Evolutionary conservation across 2,329 filamentous ascomycete species (phyloP), one percentile per base, ranked within the genome.

Genomic region (Helminthosporium solani): DNA sequence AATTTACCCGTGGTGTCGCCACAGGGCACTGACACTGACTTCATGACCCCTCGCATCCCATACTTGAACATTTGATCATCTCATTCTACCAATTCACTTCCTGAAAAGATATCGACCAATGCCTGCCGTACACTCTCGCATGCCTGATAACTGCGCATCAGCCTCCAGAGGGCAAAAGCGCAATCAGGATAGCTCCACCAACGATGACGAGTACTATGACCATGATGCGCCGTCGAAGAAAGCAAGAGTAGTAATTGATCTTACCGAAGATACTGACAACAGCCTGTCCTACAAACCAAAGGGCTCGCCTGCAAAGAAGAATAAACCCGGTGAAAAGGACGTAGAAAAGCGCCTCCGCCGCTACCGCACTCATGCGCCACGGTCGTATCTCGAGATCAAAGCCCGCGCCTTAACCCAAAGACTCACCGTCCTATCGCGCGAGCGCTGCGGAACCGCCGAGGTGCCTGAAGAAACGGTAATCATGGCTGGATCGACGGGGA

Each of bases 401-500:
- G 61, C 66, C 2, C 74, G 80, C 39, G 78, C 78, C 3, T 63
- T 65, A 19, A 76, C 71, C 5, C 78, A 82, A 53, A 71, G 75
- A 64, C 80, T 85, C 73, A 82, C 79, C 44, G 75, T 84, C 7
- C 70, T 85, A 18, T 74, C 76, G 33, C 75, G 82, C 34, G 70
- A 63, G 40, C 68, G 76, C 8, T 60, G 63, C 30, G 73, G 71
- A 4, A 74, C 71, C 4, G 70, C 74, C 1, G 67, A 75, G 7
- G 65, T 63, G 2, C 78, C 75, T 0, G 67, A 76, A 44, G 82
- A 87, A 60, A 69, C 64, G 2, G 75, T 84, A 42, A 68, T 78
- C 18, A 76, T 86, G 40, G 80, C 81, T 25, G 83, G 83, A 15
- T 75, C 76, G 4, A 84, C 80, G 0, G 82, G 82, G 14, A 85